Evolutionary conservation across 148 eudicot species (phyloP).

Genomic region (Fagopyrum homotropicum): DNA sequence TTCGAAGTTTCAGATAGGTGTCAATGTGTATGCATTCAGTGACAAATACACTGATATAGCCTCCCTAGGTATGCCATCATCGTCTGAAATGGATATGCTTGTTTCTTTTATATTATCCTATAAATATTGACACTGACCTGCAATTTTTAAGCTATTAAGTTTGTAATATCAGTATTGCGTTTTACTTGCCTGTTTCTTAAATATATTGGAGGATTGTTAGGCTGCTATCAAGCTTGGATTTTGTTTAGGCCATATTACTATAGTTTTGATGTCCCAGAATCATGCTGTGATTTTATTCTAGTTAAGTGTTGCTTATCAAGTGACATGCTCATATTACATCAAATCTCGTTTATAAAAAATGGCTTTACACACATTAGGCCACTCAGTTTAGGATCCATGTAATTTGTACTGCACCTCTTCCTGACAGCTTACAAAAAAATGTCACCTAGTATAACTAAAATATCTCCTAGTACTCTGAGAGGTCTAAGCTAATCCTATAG

Average conservation of each 20-base stretch:
- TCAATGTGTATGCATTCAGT: constrained; percentile 87
- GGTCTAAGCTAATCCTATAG: too few species aligned
- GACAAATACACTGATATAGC: constrained; percentile 97
- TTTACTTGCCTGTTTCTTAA: background rate
- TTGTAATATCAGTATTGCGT: background rate
- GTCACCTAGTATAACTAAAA: too few species aligned
- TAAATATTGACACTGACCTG: background rate
- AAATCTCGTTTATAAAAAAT: too few species aligned
- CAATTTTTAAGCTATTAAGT: background rate
- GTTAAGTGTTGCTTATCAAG: too few species aligned
- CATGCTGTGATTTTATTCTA: background rate
- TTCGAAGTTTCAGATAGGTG: constrained; percentile 87
- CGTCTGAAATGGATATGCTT: background rate
- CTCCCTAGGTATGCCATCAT: constrained; percentile 56
- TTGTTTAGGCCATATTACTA: background rate
- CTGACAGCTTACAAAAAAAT: too few species aligned
- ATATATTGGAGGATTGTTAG: background rate
- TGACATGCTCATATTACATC: too few species aligned
- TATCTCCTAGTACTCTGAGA: too few species aligned
- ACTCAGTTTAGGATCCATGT: too few species aligned
- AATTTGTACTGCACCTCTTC: too few species aligned
- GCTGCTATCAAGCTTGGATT: background rate
- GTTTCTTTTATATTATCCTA: background rate
- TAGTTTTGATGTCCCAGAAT: background rate
- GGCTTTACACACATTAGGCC: too few species aligned